Evolutionary conservation across 768 basidiomycete genomes (phyloP).

Genomic region (Boletus pseudopeckii): DNA sequence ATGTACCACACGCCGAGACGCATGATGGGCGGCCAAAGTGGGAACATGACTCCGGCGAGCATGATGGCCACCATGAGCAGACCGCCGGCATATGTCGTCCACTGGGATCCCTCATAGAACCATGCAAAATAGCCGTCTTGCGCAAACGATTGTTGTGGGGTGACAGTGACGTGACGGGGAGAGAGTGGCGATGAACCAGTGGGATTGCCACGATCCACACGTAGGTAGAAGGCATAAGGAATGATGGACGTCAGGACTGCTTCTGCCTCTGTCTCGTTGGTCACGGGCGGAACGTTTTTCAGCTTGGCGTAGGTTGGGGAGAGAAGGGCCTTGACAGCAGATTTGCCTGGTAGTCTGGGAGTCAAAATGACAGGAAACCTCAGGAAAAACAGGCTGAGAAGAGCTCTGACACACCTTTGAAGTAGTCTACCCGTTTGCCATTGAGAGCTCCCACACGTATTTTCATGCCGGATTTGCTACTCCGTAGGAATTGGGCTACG

Average conservation of each 20-base stretch:
- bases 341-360: constrained; percentile 60
- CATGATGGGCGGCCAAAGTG: constrained; percentile 93
- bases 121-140: constrained; percentile 88
- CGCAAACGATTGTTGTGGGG: constrained; percentile 76
- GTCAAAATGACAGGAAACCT: not conserved
- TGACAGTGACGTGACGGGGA: constrained; percentile 70
- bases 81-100: constrained; percentile 89
- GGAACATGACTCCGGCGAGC: constrained; percentile 98
- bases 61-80: constrained; percentile 89
- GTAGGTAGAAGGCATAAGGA: constrained; percentile 88
- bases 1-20: constrained; percentile 95
- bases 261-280: constrained; percentile 72
- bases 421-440: constrained; percentile 95
- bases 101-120: constrained; percentile 94
- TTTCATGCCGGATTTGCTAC: constrained; percentile 84
- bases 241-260: constrained; percentile 66
- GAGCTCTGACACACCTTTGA: constrained; percentile 69
- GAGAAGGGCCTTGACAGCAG: constrained; percentile 86
- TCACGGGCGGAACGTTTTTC: constrained; percentile 72
- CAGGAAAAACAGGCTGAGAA: not conserved
- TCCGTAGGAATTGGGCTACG: constrained; percentile 84
- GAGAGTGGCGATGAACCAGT: constrained; percentile 52
- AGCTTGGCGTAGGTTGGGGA: constrained; percentile 90
- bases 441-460: constrained; percentile 85
- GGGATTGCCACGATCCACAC: constrained; percentile 71